Evolutionary conservation across 2,329 filamentous ascomycete species (phyloP).

Genomic region (Fusarium papillatum): DNA sequence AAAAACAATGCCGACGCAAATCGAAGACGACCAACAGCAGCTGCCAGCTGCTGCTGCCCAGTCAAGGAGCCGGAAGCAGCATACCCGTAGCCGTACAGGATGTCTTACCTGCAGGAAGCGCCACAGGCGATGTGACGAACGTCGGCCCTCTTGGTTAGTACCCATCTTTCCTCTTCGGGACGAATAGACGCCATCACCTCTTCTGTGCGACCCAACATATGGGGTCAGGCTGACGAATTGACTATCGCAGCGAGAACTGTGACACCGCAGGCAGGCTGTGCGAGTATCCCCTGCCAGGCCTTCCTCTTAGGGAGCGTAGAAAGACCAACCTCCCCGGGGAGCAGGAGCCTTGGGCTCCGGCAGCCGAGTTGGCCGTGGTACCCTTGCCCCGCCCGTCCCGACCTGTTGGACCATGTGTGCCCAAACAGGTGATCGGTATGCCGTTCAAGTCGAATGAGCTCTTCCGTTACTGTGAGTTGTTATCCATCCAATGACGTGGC

Average conservation of each 20-base stretch:
- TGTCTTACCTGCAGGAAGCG: constrained; percentile 39
- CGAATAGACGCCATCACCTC: constrained; percentile 9
- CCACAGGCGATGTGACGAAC: constrained; percentile 37
- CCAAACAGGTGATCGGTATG: constrained; percentile 28
- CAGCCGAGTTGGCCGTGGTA: background rate
- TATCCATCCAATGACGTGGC: background rate
- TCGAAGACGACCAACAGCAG: background rate
- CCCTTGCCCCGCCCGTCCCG: constrained; percentile 8
- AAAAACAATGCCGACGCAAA: background rate
- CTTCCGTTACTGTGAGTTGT: constrained; percentile 36
- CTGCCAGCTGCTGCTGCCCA: background rate
- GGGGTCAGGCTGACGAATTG: background rate
- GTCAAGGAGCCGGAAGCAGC: constrained; percentile 10
- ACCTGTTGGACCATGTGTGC: constrained; percentile 11
- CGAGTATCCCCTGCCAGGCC: constrained; percentile 14
- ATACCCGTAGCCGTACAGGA: constrained; percentile 37
- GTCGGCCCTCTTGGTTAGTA: constrained; percentile 35
- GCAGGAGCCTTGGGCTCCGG: constrained; percentile 32
- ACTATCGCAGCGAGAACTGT: constrained; percentile 29
- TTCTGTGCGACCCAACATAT: background rate
- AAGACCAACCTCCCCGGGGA: constrained; percentile 33
- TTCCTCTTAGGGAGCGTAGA: constrained; percentile 36
- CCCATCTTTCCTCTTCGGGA: constrained; percentile 5
- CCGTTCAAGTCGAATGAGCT: constrained; percentile 38
- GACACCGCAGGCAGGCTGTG: background rate